Base-by-base conservation (phyloP, 257 asterid genomes). In the Coffea eugenioides region DNA sequence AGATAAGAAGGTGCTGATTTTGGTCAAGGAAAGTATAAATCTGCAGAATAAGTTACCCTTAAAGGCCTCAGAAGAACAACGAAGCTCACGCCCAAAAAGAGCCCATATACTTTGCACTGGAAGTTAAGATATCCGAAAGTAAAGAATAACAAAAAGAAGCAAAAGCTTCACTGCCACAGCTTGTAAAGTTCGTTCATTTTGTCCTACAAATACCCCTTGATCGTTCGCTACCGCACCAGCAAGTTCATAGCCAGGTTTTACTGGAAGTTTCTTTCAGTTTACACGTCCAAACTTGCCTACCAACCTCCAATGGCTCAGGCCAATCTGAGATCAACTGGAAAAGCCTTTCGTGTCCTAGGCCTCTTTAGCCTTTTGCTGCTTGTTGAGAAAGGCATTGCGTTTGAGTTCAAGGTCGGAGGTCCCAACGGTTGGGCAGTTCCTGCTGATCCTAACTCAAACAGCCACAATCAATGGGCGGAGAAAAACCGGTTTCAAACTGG, bases 351-450 rank as follows among this genome's bases (percentile, higher is more conserved):
- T 64, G 57, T 81, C 18, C 45, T 90, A 0, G 81, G 86, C 71
- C 71, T 90, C 72, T 23, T 90, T 36, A 43, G 82, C 78, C 59
- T 90, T 67, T 57, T 80, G 59, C 20, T 90, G 43, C 9, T 91
- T 83, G 76, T 82, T 34, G 88, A 87, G 71, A 79, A 78, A 72
- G 86, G 85, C 49, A 64, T 75, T 78, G 96, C 89, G 14, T 91
- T 80, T 74, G 88, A 90, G 62, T 91, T 84, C 85, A 90, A 80
- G 46, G 93, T 93, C 13, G 97, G 97, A 69, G 98, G 97, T 27
- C 61, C 87, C 31, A 77, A 69, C 56, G 92, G 89, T n/a, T 93
- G 98, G 98, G 75, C 86, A 79, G 80, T 83, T 48, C 97, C 97
- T 36, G 5, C 84, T 79, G 93, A 91, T 79, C 81, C 93, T 9